Evolutionary conservation across 2,329 filamentous ascomycete species (phyloP), one percentile per base, ranked within the genome.

Genomic region (Rosellinia necatrix): DNA sequence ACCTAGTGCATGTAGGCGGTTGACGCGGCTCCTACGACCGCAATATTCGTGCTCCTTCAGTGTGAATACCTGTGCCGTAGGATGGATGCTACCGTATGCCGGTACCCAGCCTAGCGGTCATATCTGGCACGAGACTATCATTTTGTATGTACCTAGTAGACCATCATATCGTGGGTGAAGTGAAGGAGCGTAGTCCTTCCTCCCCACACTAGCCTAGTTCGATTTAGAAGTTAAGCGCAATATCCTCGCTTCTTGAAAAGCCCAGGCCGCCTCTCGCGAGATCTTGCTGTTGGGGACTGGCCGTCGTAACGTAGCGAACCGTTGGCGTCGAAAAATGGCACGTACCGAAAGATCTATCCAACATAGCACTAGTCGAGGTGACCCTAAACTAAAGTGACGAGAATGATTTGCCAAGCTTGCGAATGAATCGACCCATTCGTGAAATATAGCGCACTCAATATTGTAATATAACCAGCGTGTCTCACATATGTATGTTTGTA

Each of bases 191-290:
- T 24, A 30, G 35, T 17, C 9, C 27, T 17, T 6, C 27, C 38
- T 53, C 49, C 34, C 44, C 38, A 49, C 55, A 34, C 41, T 15
- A 22, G 24, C 38, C 44, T 32, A 15, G 24, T 34, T n/a, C 21
- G 25, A 32, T 42, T 37, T 19, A 24, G 35, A 48, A 48, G 30
- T 32, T 55, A 34, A 32, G 24, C 40, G 19, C 15, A 34, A 34
- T 19, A 19, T 50, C 25, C 53, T 46, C 40, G 30, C 34, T 32
- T 50, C 27, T 25, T 15, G 24, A 56, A 25, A 40, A 17, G 21
- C 29, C 30, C 27, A n/a, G 24, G 21, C 24, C 29, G 30, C 25
- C 30, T 50, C 38, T 32, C n/a, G 30, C 34, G 8, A 46, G 30
- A 40, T 46, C n/a, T n/a, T n/a, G n/a, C n/a, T n/a, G n/a, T n/a